Conservation (phyloP, 176 grass and related monocot species). For the Aegilops speltoides region DNA sequence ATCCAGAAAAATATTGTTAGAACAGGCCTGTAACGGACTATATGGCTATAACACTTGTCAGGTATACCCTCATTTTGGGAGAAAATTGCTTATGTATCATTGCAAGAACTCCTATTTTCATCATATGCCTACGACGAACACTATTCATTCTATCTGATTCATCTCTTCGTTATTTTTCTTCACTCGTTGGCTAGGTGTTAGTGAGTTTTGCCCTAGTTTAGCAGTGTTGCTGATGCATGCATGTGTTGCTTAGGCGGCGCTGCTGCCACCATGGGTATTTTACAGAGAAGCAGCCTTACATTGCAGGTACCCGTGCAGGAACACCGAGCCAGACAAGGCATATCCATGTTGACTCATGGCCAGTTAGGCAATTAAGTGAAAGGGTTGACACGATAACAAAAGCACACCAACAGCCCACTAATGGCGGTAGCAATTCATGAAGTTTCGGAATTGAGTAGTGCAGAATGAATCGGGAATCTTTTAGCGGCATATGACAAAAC, state of each 20-base stretch:
- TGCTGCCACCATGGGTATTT: neutral
- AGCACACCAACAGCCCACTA: neutral
- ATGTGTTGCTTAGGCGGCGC: neutral
- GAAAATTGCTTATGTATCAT: neutral
- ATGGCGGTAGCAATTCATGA: neutral
- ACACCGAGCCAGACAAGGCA: neutral
- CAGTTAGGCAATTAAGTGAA: neutral
- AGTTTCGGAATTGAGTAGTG: neutral
- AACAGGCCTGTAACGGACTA: neutral
- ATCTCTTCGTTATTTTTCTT: neutral
- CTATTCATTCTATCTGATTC: neutral
- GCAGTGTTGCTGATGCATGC: neutral
- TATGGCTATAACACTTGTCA: neutral
- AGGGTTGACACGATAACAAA: neutral
- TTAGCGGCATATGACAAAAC: neutral
- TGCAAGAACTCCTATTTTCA: neutral
- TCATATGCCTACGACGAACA: neutral
- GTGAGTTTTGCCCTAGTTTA: neutral
- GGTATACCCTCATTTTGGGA: neutral
- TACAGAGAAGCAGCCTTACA: neutral
- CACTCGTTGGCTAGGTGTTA: neutral
- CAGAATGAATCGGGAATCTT: slow-evolving; percentile 1
- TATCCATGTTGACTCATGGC: neutral
- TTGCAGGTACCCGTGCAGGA: neutral
- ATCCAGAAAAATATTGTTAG: neutral